phyloP scores from a whole-genome alignment of 441 rosid species.

The Erodium texanum region DNA sequence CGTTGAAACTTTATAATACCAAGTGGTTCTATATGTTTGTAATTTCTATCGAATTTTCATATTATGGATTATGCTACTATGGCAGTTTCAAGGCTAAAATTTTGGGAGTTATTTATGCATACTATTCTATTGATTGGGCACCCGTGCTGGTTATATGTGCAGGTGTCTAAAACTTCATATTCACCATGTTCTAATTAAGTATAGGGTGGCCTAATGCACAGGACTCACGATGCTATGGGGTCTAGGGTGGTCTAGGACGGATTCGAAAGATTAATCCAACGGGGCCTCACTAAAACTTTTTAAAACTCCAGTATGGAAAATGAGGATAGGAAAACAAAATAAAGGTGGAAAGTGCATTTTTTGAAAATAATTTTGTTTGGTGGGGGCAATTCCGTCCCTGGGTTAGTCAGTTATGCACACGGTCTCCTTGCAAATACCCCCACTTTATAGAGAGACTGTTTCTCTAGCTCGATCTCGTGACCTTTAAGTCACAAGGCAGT shows the following conservation, averaged over 20 bases:
- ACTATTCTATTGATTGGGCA: background rate
- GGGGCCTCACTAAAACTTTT: background rate
- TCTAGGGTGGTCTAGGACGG: background rate
- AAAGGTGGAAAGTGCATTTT: too few relatives aligned
- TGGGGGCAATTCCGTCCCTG: too few relatives aligned
- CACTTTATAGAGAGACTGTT: background rate
- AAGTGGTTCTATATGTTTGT: background rate
- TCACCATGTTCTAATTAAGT: background rate
- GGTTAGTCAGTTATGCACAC: too few relatives aligned
- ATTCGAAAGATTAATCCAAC: background rate
- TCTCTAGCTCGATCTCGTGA: background rate
- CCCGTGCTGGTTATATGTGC: background rate
- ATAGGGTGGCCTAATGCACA: background rate
- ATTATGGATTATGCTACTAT: background rate
- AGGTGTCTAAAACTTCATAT: background rate
- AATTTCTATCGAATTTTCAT: background rate
- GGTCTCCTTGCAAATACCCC: background rate
- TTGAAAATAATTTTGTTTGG: too few relatives aligned
- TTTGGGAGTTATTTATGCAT: background rate
- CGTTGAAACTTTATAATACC: background rate
- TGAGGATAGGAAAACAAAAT: background rate
- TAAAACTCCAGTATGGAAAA: background rate
- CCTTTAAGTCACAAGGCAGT: background rate
- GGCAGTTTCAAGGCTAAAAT: background rate
- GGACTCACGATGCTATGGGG: background rate